Base-by-base conservation (phyloP, 257 asterid species). In the Vinca minor region DNA sequence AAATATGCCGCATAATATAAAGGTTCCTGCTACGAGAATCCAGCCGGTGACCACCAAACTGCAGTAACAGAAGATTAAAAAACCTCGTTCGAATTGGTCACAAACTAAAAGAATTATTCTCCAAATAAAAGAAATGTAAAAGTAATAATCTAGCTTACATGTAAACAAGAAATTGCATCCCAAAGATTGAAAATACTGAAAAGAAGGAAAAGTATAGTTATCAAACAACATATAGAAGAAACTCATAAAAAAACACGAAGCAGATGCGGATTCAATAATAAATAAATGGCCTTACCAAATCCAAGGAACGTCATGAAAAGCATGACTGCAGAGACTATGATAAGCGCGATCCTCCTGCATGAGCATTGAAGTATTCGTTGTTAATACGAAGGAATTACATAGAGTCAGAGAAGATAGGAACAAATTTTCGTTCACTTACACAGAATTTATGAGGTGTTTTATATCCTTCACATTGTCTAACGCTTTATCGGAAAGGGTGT, bases 281-380 rank as follows among this genome's bases (percentile, higher is more conserved):
- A 17, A 20, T 39, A 8, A 60, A 38, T n/a, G 46, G 44, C 59
- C 82, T 69, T 82, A 91, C 98, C 91, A 36, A 92, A 87, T 78
- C 96, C 98, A 64, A 92, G 83, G 65, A 88, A 92, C 13, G 96
- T 83, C 52, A 92, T 59, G 44, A 86, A 73, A 69, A 91, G 95
- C 96, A 91, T 88, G 48, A 83, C 83, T 0, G 96, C 96, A 17
- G 98, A 85, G 49, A 88, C 86, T 50, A 92, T 13, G 71, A 92
- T 92, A 49, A 92, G 95, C 60, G 93, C 90, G 83, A 86, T 67
- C 77, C 95, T 78, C 95, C 98, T 91, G 91, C 83, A 86, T 67
- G 66, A 71, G 50, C 7, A 71, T 36, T 44, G 58, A 34, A 11
- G 49, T 26, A 32, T 25, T 44, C 57, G 61, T 8, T 59, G 36